Conservation (phyloP, 176 grass and related monocot species). For the Eremochloa ophiuroides region DNA sequence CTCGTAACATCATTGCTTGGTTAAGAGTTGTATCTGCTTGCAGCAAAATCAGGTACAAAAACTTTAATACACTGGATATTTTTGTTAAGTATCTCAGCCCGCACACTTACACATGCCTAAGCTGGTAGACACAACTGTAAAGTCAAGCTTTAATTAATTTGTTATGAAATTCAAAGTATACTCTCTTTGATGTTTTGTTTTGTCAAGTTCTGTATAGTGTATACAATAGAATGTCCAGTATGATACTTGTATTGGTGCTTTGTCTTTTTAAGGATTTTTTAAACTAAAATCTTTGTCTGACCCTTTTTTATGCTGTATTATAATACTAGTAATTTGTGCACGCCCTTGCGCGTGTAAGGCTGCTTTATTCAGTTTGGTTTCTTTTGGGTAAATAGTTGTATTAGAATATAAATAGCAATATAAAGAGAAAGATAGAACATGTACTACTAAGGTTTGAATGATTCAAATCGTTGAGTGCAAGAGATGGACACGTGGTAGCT, state of each 20-base stretch:
- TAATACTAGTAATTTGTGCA: not conserved
- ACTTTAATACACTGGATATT: not conserved
- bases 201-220: not conserved
- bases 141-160: not conserved
- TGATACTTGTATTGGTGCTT: constrained; percentile 1
- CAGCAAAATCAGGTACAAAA: constrained; percentile 74
- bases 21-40: constrained; percentile 72
- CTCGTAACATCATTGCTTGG: constrained; percentile 75
- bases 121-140: not conserved
- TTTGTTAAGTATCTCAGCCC: not conserved
- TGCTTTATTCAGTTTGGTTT: not conserved
- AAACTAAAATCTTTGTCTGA: no score
- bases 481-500: not conserved
- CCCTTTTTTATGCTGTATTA: not conserved
- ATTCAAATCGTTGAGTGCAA: not conserved
- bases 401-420: not conserved
- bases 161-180: not conserved
- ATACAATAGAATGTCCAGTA: not conserved
- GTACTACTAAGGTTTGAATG: not conserved
- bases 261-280: no score
- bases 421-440: not conserved
- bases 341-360: not conserved
- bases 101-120: not conserved
- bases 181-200: not conserved
- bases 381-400: not conserved